Percentiles rank a stretch among this genome's conserved stretches.
These are phyloP conservation scores for Striga asiatica DNA, from an alignment of 257 asterid species.

Conservation along the genomic window DNA sequence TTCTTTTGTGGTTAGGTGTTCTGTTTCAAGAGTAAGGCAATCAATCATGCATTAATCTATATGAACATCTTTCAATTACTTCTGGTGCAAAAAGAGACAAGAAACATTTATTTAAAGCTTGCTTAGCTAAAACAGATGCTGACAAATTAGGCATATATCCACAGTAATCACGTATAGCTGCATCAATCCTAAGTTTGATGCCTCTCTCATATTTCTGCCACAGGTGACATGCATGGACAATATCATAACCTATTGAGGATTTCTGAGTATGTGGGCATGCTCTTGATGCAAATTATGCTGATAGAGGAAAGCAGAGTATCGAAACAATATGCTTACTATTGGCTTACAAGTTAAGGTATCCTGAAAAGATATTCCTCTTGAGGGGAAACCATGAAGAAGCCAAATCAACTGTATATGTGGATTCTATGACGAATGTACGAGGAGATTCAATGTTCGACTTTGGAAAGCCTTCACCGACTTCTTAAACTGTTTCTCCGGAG, in stretches of 20 bases:
- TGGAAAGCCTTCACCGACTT: constrained; percentile 83
- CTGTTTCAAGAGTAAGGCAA: not conserved
- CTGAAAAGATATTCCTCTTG: constrained; percentile 45
- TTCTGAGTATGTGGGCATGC: constrained; percentile 63
- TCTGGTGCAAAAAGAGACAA: too few relatives aligned
- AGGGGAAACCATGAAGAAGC: constrained; percentile 88
- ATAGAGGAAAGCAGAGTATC: constrained; percentile 76
- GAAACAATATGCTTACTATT: constrained; percentile 72
- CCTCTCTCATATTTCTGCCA: not conserved
- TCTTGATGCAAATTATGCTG: constrained; percentile 67
- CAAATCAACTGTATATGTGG: constrained; percentile 72
- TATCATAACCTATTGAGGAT: constrained; percentile 62
- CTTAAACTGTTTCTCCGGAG: constrained; percentile 67
- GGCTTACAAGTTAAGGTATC: constrained; percentile 66
- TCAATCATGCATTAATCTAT: too few relatives aligned
- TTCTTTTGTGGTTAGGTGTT: too few relatives aligned
- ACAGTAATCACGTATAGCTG: too few relatives aligned
- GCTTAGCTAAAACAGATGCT: too few relatives aligned
- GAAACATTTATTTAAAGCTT: too few relatives aligned
- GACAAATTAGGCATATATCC: too few relatives aligned
- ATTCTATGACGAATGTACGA: constrained; percentile 72
- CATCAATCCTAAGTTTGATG: too few relatives aligned
- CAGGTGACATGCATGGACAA: constrained; percentile 86
- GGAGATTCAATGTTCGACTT: constrained; percentile 70
- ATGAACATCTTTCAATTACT: too few relatives aligned